phyloP scores from a whole-genome alignment of 2,329 filamentous ascomycete species.

The Pseudopithomyces maydicus region DNA sequence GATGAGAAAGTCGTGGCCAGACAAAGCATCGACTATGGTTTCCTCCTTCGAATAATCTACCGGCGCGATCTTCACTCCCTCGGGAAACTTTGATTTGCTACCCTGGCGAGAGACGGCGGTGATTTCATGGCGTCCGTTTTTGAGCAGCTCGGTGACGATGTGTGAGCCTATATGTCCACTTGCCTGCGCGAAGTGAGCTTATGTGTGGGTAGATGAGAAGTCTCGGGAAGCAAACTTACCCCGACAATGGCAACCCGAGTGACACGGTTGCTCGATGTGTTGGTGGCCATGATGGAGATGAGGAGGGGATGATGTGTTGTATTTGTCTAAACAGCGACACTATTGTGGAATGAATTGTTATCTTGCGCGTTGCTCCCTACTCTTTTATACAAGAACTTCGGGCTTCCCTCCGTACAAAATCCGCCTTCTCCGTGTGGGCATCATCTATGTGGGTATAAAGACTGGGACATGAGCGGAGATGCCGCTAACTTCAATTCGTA shows the following conservation, averaged over 20 bases:
- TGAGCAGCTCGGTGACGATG: conserved; percentile 45
- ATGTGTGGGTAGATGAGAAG: background rate
- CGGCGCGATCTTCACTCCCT: background rate
- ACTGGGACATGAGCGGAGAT: background rate
- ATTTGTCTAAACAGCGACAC: background rate
- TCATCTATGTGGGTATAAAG: background rate
- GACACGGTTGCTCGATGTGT: conserved; percentile 27
- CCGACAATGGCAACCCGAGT: conserved; percentile 45
- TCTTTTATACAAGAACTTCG: background rate
- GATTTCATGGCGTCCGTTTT: background rate
- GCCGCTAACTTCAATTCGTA: background rate
- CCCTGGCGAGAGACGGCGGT: background rate
- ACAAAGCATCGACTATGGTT: conserved; percentile 40
- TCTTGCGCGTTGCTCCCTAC: background rate
- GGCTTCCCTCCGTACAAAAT: background rate
- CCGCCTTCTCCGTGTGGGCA: background rate
- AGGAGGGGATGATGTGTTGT: background rate
- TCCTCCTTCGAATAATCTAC: conserved; percentile 56
- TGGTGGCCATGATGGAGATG: background rate
- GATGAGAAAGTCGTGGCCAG: conserved; percentile 45
- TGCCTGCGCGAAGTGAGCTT: conserved; percentile 24
- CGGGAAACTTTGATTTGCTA: background rate
- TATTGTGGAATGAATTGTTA: background rate
- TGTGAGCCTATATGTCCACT: conserved; percentile 43
- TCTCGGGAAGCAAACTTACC: conserved; percentile 22